Base-by-base conservation (phyloP, 805 yeast genomes). In the Suhomyces canberraensis region DNA sequence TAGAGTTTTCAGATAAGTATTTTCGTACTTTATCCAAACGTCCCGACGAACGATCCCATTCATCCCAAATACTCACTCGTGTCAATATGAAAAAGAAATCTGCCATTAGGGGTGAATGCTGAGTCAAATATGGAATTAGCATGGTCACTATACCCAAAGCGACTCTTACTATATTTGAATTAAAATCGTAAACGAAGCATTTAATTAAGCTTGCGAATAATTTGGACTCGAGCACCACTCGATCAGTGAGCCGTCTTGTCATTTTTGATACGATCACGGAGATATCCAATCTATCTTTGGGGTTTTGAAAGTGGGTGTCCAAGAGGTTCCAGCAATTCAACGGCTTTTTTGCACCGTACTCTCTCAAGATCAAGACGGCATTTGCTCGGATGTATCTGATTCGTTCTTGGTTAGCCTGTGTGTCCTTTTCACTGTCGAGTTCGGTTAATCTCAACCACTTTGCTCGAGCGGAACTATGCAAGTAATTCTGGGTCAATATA, bases 371-470 rank as follows among this genome's bases (percentile, higher is more conserved):
- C 1, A 40, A 40, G 9, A 63, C 53, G 34, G 76, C 66, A 47
- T 78, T 78, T 36, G 54, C 54, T 28, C 64, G 60, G 7, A 75
- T 61, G 41, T 73, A 76, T 21, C 84, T 54, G 11, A 60, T 46
- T 11, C 81, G 55, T 49, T 80, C 87, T 33, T 63, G 70, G 20
- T 56, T 52, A 17, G 56, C 64, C 15, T 65, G 73, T n/a, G 56
- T 46, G 11, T 47, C 45, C 25, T 35, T 37, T 9, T 55, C 58
- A 4, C 37, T 46, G 0, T 44, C 48, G 4, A 42, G 34, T 1
- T 41, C 36, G 2, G 42, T 17, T 9, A 56, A 25, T 11, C 46
- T 45, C 13, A 24, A 16, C 19, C 24, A 32, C 11, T 32, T 22
- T 11, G 9, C 14, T 25, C 35, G n/a, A 8, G 11, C 35, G 8